Conservation (phyloP, 345 rosid species). For the Anastatica hierochuntica region DNA sequence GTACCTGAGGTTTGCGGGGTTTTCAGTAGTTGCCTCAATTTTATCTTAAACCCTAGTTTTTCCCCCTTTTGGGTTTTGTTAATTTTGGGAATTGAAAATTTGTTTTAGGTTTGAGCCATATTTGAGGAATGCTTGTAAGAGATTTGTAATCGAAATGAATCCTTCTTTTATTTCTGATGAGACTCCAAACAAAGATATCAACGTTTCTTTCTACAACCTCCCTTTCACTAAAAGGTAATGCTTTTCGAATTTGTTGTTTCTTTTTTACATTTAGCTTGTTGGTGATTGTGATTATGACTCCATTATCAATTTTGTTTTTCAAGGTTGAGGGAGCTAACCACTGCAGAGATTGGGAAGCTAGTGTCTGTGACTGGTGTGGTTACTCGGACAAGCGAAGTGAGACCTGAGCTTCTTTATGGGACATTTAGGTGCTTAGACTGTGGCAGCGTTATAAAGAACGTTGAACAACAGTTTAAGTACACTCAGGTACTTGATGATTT, state of each 20-base stretch:
- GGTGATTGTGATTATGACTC: constrained; percentile 3
- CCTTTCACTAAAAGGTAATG: constrained; percentile 68
- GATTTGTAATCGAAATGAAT: constrained; percentile 71
- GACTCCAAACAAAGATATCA: constrained; percentile 74
- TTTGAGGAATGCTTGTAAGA: constrained; percentile 83
- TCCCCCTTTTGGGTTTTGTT: too few species aligned
- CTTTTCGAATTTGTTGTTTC: too few species aligned
- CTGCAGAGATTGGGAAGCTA: constrained; percentile 79
- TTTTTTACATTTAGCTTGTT: neutral
- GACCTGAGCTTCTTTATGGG: constrained; percentile 93
- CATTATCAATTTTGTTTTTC: neutral
- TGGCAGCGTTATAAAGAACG: constrained; percentile 61
- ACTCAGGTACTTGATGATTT: constrained; percentile 49
- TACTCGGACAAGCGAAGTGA: constrained; percentile 91
- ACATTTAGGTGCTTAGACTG: constrained; percentile 87
- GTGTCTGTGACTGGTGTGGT: constrained; percentile 89
- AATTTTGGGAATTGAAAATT: neutral
- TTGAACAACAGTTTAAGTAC: constrained; percentile 91
- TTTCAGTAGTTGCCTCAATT: neutral
- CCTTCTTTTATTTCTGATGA: constrained; percentile 67
- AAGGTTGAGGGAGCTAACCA: constrained; percentile 73
- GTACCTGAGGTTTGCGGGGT: constrained; percentile 47
- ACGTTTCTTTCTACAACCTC: constrained; percentile 73
- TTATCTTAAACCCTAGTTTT: neutral
- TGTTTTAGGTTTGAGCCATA: constrained; percentile 59